Evolutionary conservation across 495 filamentous ascomycete species (phyloP), one percentile per base, ranked within the genome.

Genomic region (Apiosordaria backusii): DNA sequence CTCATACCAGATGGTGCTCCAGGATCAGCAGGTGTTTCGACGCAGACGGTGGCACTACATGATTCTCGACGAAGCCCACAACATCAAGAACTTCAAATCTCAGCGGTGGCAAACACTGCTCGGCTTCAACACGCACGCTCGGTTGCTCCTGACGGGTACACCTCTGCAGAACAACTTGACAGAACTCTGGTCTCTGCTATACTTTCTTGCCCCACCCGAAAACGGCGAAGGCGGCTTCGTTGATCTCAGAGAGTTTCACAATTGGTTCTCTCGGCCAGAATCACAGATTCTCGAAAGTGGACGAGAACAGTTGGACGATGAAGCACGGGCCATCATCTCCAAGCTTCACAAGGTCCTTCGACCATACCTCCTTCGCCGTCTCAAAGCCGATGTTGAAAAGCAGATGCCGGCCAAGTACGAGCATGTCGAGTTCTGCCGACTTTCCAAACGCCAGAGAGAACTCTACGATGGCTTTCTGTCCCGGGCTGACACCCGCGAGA

Each of bases 331-430:
- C 59, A 91, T 95, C 63, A 92, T 99, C 63, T 85, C 86, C 40
- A 95, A 97, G 75, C 87, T 99, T 18, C 96, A 99, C 76, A 90
- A 93, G 67, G 90, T 97, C 52, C 82, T 99, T 6, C 88, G 96
- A 23, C 96, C 96, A 2, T 97, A 96, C 76, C 86, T 99, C 16
- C 85, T 99, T 22, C 89, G 96, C 55, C 85, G 96, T 66, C 80
- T 99, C 50, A 99, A 99, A 78, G 91, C 93, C 55, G 96, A 99
- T 74, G 96, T 99, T 23, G 96, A 99, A 81, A 98, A 99, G 78
- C 94, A 98, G 72, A 97, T 99, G 92, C 96, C 96, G 0, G 92
- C 86, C 27, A 99, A 99, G 73, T 97, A 96, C 71, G 96, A 99
- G 73, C 92, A 96, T 74, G 92, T 99, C 29, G 90, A 97, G 60